phyloP scores from a whole-genome alignment of 257 asterid species.

The Parsonsia alboflavescens region DNA sequence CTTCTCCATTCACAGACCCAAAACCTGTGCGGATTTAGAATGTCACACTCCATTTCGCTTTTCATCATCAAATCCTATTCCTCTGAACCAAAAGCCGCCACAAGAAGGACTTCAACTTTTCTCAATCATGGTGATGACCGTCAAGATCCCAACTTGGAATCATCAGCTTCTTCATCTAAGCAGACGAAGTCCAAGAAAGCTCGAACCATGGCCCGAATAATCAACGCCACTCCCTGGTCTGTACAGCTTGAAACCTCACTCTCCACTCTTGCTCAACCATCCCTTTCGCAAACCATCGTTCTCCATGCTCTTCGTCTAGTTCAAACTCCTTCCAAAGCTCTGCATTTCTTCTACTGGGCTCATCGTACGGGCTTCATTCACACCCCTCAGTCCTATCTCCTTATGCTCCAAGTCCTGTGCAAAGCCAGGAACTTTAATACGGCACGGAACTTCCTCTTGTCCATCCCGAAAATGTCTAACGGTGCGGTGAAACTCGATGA shows the following conservation, averaged over 20 bases:
- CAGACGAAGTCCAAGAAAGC: constrained; percentile 41
- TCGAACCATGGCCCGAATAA: constrained; percentile 44
- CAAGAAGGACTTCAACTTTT: too few species aligned
- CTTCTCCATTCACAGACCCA: not conserved
- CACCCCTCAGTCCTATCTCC: constrained; percentile 56
- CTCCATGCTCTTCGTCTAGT: constrained; percentile 68
- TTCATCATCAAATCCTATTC: constrained; percentile 2
- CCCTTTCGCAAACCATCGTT: constrained; percentile 62
- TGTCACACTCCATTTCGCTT: not conserved
- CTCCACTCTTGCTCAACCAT: constrained; percentile 25
- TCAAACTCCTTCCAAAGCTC: constrained; percentile 50
- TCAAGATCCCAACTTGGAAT: constrained; percentile 13
- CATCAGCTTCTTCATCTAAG: constrained; percentile 19
- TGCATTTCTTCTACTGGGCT: constrained; percentile 70
- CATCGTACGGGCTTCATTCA: constrained; percentile 43
- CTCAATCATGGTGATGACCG: not conserved
- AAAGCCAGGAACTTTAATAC: constrained; percentile 52
- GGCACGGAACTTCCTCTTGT: constrained; percentile 68
- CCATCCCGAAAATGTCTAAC: constrained; percentile 55
- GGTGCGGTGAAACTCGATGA: constrained; percentile 45
- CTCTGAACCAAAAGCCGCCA: constrained; percentile 3
- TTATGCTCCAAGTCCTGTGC: constrained; percentile 62
- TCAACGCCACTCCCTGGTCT: constrained; percentile 69
- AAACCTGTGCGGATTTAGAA: constrained; percentile 1
- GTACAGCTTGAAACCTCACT: constrained; percentile 45